Base-by-base conservation (phyloP, 768 basidiomycete species). In the Xerocomus spinulosus region DNA sequence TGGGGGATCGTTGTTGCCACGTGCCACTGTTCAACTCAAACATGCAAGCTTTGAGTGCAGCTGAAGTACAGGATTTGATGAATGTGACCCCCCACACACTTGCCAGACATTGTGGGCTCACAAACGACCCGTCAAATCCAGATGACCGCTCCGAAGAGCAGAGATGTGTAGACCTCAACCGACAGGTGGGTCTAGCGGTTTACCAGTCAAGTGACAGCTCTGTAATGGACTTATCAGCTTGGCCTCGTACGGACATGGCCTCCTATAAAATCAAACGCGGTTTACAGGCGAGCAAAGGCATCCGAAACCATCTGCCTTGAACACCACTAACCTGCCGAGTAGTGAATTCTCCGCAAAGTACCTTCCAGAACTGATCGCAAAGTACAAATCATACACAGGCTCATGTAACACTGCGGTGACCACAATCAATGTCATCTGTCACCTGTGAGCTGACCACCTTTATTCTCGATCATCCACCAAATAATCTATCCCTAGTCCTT, bases 271-370 rank as follows among this genome's bases (percentile, higher is more conserved):
- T 45, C 48, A 21, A 33, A 44, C 9, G 46, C 26, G 1, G 5
- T 48, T 25, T 45, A 53, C 40, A 34, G 35, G 54, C 42, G 32
- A 44, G 32, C 24, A 42, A 18, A 17, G n/a, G n/a, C n/a, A n/a
- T n/a, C n/a, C n/a, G n/a, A 29, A 29, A 26, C 20, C 14, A 46
- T 46, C 14, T 26, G 9, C 15, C 23, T 20, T 23, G 2, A 17
- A 28, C 29, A 14, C 25, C 4, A 9, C 15, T 41, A 12, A 15
- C 26, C 30, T 70, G 63, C 37, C 62, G 68, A 9, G 33, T 9
- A 56, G 52, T 26, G 49, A 54, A 50, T 55, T 72, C 42, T 68
- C 71, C 21, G 73, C 74, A 28, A 72, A 64, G 49, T 64, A 71
- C 55, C 57, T 71, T 13, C 70, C 70, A 9, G 57, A 51, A 15